Evolutionary conservation across 2,329 filamentous ascomycete genomes (phyloP).

Genomic region (Epicoccum nigrum): DNA sequence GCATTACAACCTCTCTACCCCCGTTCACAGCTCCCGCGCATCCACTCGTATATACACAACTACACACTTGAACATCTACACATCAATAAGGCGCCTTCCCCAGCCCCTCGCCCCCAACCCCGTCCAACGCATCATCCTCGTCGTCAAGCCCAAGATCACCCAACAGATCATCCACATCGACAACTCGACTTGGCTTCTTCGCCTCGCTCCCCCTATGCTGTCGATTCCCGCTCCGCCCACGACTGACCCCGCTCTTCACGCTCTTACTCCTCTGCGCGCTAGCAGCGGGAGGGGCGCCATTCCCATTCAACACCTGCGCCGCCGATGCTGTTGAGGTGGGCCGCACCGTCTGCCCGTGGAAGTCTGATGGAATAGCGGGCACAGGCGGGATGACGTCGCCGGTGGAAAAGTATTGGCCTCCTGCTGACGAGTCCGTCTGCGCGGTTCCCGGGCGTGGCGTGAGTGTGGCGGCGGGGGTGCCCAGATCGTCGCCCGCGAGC

Average conservation of each 20-base stretch:
- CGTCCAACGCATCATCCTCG: slow-evolving; percentile 16
- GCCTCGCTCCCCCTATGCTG: slow-evolving; percentile 23
- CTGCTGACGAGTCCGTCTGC: slow-evolving; percentile 8
- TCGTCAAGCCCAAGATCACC: slow-evolving; percentile 44
- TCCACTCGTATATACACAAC: not conserved
- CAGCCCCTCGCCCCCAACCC: slow-evolving; percentile 9
- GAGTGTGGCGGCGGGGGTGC: slow-evolving; percentile 32
- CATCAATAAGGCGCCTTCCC: slow-evolving; percentile 38
- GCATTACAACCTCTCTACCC: not conserved
- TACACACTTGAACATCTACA: too few relatives aligned
- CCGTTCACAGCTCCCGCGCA: too few relatives aligned
- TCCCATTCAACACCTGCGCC: not conserved
- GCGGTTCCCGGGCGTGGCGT: slow-evolving; percentile 28
- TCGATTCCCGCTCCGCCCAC: slow-evolving; percentile 28
- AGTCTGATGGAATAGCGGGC: slow-evolving; percentile 40
- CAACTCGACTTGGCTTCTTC: slow-evolving; percentile 8
- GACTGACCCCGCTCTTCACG: slow-evolving; percentile 30
- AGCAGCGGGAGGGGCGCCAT: too few relatives aligned
- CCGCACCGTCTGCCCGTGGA: slow-evolving; percentile 29
- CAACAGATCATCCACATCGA: slow-evolving; percentile 43
- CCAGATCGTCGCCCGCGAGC: slow-evolving; percentile 13
- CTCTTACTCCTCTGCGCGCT: slow-evolving; percentile 32
- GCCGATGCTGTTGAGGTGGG: not conserved
- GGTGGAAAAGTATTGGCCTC: slow-evolving; percentile 13
- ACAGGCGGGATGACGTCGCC: slow-evolving; percentile 38